Evolutionary conservation across 192 early-diverging fungal species (phyloP).

Genomic region (Umbelopsis vinacea): DNA sequence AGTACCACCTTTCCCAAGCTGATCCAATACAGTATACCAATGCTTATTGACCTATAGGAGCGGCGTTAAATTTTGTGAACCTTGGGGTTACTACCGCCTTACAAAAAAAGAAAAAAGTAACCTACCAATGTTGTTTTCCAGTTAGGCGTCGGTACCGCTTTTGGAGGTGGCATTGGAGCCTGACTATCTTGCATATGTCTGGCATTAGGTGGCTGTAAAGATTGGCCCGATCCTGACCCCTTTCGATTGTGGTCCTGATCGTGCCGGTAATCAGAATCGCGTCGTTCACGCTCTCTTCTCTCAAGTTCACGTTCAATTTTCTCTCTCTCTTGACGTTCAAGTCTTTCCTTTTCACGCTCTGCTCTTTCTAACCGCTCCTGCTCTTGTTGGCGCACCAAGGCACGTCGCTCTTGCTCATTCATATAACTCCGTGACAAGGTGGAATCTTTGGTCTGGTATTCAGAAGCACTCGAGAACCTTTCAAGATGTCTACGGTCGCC

Average conservation of each 20-base stretch:
- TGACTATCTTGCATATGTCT: conserved; percentile 5
- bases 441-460: not conserved
- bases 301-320: conserved; percentile 4
- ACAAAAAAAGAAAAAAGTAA: not conserved
- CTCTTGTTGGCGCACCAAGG: conserved; percentile 6
- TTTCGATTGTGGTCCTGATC: not conserved
- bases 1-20: conserved; percentile 85
- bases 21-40: conserved; percentile 50
- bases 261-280: not conserved
- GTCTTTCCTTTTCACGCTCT: conserved; percentile 3
- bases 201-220: not conserved
- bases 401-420: not conserved
- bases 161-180: not conserved
- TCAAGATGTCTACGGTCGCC: not conserved
- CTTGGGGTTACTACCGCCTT: not conserved
- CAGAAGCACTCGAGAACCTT: not conserved
- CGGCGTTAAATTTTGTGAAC: not conserved
- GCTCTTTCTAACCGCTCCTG: conserved; percentile 16
- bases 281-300: conserved; percentile 15
- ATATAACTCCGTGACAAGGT: not conserved
- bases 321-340: not conserved
- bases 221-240: not conserved
- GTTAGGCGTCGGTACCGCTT: not conserved
- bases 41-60: conserved; percentile 46
- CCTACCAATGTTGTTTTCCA: conserved; percentile 14